A percentile compares a stretch with the other conserved stretches of the same genome.
phyloP scores from a whole-genome alignment of 306 rosid genomes.

The Trichosanthes cucumerina region DNA sequence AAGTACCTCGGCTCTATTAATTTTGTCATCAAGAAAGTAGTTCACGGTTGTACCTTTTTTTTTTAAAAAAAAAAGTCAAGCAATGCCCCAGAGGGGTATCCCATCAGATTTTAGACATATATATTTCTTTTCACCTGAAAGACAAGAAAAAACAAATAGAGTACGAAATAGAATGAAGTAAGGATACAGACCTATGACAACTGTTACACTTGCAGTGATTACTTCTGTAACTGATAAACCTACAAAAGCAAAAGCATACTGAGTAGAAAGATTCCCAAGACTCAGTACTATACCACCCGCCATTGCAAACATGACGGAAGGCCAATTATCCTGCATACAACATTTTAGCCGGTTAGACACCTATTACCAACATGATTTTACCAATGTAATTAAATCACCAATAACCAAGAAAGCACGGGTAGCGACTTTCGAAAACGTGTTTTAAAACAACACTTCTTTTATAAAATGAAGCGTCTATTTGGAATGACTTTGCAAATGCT shows the following conservation, averaged over 20 bases:
- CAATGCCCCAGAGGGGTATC: background rate
- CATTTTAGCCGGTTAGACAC: slow-evolving; percentile 3
- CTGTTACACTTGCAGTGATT: slow-evolving; percentile 67
- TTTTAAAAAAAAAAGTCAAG: background rate
- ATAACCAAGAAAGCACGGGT: background rate
- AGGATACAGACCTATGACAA: slow-evolving; percentile 59
- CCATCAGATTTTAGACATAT: background rate
- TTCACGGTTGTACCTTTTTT: slow-evolving; percentile 80
- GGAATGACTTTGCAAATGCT: background rate
- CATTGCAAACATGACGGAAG: slow-evolving; percentile 80
- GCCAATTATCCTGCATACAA: slow-evolving; percentile 64
- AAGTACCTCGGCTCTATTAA: slow-evolving; percentile 72
- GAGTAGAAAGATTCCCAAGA: slow-evolving; percentile 70
- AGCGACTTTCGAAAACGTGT: background rate
- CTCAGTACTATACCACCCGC: slow-evolving; percentile 74
- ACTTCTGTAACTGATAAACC: slow-evolving; percentile 89
- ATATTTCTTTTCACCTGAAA: background rate
- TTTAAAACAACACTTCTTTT: background rate
- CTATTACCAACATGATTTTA: background rate
- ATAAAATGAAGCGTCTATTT: background rate
- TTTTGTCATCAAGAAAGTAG: slow-evolving; percentile 74
- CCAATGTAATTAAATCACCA: background rate
- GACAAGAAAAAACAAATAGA: background rate
- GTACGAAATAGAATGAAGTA: background rate
- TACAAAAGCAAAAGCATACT: slow-evolving; percentile 83